Base-by-base conservation (phyloP, 352 stramenopile species). In the Phytophthora sp. region DNA sequence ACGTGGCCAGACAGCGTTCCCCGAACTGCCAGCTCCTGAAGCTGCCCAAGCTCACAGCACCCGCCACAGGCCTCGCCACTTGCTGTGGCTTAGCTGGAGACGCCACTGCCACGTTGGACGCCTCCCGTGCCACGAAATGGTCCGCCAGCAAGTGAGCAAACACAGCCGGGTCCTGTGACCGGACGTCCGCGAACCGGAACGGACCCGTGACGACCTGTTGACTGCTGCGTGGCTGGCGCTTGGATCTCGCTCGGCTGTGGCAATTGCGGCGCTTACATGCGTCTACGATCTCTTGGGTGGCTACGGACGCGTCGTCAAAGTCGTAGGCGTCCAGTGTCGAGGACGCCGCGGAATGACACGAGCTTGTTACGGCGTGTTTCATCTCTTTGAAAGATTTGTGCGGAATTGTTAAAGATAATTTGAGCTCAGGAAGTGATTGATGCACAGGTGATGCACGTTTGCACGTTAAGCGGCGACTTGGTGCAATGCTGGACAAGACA, bases 1-100 rank as follows among this genome's bases (percentile, higher is more conserved):
- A 85, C 35, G 77, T 85, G 15, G 77, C 77, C 24, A 76, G 56
- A 52, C 69, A 84, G 3, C 65, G 51, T 15, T 72, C 64, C 2
- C 73, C 62, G 6, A 50, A 57, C n/a, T 67, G 33, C 72, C 75
- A 83, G 31, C 46, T 64, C 7, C 46, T 16, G 31, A 76, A 62
- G 21, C 39, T 70, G 12, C 53, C 53, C 4, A 74, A 54, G 16
- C 47, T 29, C 64, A 53, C 89, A 71, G 38, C 79, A 67, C 39
- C 46, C 12, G 52, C 60, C 33, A 63, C 59, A 30, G 58, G 58
- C 23, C 52, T 53, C 38, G 38, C 23, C 29, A 56, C 27, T 44
- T 64, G 51, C 31, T 54, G 59, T 11, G 23, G 33, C 24, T 52
- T 64, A 31, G 29, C 29, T 24, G 41, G 26, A 18, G 58, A 29